Percentiles rank a stretch among this genome's conserved stretches.
Conservation (phyloP, 371 early-diverging fungal species). For the Mortierella sp. region DNA sequence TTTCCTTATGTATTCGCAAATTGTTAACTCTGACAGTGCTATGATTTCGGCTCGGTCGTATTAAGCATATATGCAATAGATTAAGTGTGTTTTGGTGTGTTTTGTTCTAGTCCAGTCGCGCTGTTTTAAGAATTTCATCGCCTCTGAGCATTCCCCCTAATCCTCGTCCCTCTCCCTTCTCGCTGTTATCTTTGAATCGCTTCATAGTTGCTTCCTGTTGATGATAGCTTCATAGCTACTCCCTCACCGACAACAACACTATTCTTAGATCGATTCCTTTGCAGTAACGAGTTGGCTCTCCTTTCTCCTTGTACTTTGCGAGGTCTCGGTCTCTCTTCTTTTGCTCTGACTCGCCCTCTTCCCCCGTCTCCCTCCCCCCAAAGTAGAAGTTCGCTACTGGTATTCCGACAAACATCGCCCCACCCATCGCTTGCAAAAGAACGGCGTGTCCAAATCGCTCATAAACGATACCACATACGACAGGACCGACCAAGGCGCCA, state of each 20-base stretch:
- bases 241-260: conserved; percentile 10
- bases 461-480: conserved; percentile 59
- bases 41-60: no score
- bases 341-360: conserved; percentile 26
- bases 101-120: background rate
- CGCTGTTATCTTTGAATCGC: background rate
- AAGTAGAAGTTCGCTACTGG: conserved; percentile 37
- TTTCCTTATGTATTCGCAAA: no score
- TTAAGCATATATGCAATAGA: no score
- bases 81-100: no score
- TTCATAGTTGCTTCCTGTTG: conserved; percentile 11
- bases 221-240: background rate
- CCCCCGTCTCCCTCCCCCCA: no score
- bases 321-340: conserved; percentile 33
- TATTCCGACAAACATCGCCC: conserved; percentile 24
- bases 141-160: conserved; percentile 2
- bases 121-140: conserved; percentile 1
- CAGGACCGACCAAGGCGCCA: conserved; percentile 59
- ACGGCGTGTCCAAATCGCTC: conserved; percentile 56
- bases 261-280: conserved; percentile 20
- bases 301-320: conserved; percentile 28
- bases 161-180: background rate
- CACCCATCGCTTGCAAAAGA: conserved; percentile 43
- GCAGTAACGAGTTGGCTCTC: background rate
- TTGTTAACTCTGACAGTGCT: no score